phyloP scores from a whole-genome alignment of 306 rosid genomes.

The Cicer judaicum region DNA sequence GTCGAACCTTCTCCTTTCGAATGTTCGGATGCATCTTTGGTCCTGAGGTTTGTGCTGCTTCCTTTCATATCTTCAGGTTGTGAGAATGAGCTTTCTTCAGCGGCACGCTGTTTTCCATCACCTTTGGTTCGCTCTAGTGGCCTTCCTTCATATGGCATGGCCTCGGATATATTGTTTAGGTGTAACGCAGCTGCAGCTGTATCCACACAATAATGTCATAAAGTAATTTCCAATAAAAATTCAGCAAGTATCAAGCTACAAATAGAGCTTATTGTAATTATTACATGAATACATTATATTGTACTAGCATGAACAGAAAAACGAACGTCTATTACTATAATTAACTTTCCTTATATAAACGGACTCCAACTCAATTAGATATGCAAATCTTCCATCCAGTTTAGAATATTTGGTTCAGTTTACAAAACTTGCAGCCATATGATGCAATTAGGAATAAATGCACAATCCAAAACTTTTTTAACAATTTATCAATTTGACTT shows the following conservation, averaged over 20 bases:
- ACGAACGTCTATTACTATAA: not conserved
- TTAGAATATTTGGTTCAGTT: constrained; percentile 9
- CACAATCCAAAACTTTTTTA: constrained; percentile 16
- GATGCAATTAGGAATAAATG: constrained; percentile 12
- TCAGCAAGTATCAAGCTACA: constrained; percentile 4
- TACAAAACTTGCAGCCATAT: constrained; percentile 16
- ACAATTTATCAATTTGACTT: constrained; percentile 31
- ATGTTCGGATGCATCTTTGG: constrained; percentile 67
- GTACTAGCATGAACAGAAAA: constrained; percentile 26
- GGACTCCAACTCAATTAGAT: not conserved
- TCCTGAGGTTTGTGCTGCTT: constrained; percentile 70
- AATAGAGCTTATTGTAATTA: constrained; percentile 10
- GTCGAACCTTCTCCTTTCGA: constrained; percentile 59
- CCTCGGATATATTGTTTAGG: constrained; percentile 61
- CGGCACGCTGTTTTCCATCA: constrained; percentile 68
- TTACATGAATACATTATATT: not conserved
- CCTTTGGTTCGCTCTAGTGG: constrained; percentile 65
- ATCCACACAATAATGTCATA: constrained; percentile 43
- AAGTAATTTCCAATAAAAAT: constrained; percentile 38
- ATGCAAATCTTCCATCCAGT: constrained; percentile 28
- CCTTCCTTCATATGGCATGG: constrained; percentile 62
- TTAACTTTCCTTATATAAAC: constrained; percentile 28
- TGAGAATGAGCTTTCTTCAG: constrained; percentile 74
- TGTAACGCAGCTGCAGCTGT: constrained; percentile 65
- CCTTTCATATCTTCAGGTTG: constrained; percentile 79